Base-by-base conservation (phyloP, 2,329 filamentous ascomycete genomes). In the Ilyonectria destructans region DNA sequence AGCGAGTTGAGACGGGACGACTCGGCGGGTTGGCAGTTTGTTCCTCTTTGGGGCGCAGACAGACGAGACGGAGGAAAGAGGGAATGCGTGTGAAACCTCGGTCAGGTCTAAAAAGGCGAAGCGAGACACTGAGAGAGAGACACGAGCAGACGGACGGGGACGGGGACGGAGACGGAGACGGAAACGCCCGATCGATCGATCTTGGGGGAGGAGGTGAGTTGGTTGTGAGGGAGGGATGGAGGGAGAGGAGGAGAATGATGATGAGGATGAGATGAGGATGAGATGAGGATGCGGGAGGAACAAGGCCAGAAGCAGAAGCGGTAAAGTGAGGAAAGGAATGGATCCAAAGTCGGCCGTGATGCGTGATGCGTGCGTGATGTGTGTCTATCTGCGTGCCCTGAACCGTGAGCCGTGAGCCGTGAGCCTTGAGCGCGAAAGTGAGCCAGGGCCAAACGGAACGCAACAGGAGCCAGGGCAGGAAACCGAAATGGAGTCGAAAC, bases 371-470 rank as follows among this genome's bases (percentile, higher is more conserved):
- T 58, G 52, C 26, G n/a, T 37, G 43, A 52, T 49, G 33, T 23
- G 46, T 15, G 46, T 23, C 13, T 26, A 33, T 33, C 31, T 33
- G 31, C 12, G 31, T 9, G 31, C 31, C 31, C 31, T 33, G 29
- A 54, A 9, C 15, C 29, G 21, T 29, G 19, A 43, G 35, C 33
- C 33, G 35, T 31, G 37, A 31, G 13, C 35, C 21, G 40, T 51
- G 31, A 35, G 46, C 17, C 49, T 33, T 66, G 56, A 66, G 63
- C 63, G 63, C 63, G 63, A 66, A 66, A 58, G 63, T 66, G 57
- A 66, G 63, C 63, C 63, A 57, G 63, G 54, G 52, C 51, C 51
- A 31, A 37, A 58, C 31, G 48, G 57, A 51, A 54, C 48, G 49
- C 45, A 62, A 51, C 43, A 23, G n/a, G 51, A 58, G 37, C 45